A percentile compares a stretch with the other conserved stretches of the same genome.
phyloP scores from a whole-genome alignment of 371 early-diverging fungal species.

The Paraphysoderma sedebokerense region DNA sequence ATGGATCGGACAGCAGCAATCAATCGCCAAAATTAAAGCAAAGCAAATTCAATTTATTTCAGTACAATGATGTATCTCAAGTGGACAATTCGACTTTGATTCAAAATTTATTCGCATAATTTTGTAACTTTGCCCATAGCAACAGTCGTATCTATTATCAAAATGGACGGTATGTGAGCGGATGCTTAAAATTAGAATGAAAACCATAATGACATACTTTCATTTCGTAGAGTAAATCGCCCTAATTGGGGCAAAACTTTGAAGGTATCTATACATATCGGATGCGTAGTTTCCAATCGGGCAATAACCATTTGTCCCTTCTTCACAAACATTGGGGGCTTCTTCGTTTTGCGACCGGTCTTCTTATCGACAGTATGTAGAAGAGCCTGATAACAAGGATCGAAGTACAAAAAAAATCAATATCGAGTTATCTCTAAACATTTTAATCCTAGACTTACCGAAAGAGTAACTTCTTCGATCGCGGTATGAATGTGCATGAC shows the following conservation, averaged over 20 bases:
- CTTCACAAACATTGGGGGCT: constrained; percentile 83
- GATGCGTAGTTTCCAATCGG: constrained; percentile 51
- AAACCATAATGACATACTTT: constrained; percentile 29
- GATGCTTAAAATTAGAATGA: not conserved
- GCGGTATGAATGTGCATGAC: constrained; percentile 82
- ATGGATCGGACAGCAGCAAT: too few species aligned
- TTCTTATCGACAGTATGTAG: constrained; percentile 80
- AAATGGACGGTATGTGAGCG: not conserved
- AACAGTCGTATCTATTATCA: constrained; percentile 54
- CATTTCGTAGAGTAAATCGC: constrained; percentile 91
- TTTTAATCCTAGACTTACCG: constrained; percentile 12
- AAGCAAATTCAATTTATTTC: too few species aligned
- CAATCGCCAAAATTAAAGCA: too few species aligned
- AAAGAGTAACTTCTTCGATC: constrained; percentile 68
- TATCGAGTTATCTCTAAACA: not conserved
- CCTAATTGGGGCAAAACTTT: constrained; percentile 82
- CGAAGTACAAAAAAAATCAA: not conserved
- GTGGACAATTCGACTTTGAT: too few species aligned
- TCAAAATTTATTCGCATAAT: too few species aligned
- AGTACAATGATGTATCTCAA: too few species aligned
- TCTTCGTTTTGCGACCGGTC: constrained; percentile 63
- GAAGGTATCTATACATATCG: constrained; percentile 77
- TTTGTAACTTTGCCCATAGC: constrained; percentile 88
- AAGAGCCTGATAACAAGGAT: constrained; percentile 23
- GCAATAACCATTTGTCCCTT: constrained; percentile 67